Evolutionary conservation across 2,329 filamentous ascomycete genomes (phyloP), one percentile per base, ranked within the genome.

Genomic region (Aureobasidium sp.): DNA sequence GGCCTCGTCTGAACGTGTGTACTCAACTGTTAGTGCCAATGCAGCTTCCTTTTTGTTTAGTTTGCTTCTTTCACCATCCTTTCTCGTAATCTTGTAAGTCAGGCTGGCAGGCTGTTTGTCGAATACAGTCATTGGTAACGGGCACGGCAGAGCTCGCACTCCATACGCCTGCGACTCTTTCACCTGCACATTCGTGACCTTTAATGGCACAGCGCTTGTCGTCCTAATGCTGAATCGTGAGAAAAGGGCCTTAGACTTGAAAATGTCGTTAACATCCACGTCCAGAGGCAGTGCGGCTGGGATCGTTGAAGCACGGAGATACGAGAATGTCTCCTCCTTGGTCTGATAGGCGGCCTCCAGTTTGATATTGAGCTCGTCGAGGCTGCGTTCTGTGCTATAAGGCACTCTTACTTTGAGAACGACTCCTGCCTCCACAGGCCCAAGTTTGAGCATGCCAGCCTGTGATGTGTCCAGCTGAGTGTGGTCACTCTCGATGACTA

Each of bases 201-300:
- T 83, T 10, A 97, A 74, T 0, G 94, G 94, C 34, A 87, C 86
- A 27, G 83, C 73, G 62, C 82, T 90, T 0, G 90, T 88, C 0
- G 92, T 91, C 13, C 90, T 91, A 58, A 99, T 87, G 15, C 90
- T 96, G 72, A 99, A 99, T 10, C 88, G 87, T 0, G 92, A 97
- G 70, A 94, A 94, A 0, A 97, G 80, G 0, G 85, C 82, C 8
- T 86, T 78, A 65, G 90, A 85, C 71, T 96, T 96, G 79, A 97
- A 97, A 32, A 95, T 85, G 68, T 99, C 94, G 69, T 97, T 92
- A 6, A 99, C 94, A 67, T 97, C 97, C 65, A 99, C 94, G 3
- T 93, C 92, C 3, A 99, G 80, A 0, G 91, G 90, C 5, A 99
- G 79, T 1, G 88, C 83, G 1, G 94, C 87, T 2, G 87, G 82